Evolutionary conservation across 495 filamentous ascomycete species (phyloP).

Genomic region (Neurospora tetraspora): DNA sequence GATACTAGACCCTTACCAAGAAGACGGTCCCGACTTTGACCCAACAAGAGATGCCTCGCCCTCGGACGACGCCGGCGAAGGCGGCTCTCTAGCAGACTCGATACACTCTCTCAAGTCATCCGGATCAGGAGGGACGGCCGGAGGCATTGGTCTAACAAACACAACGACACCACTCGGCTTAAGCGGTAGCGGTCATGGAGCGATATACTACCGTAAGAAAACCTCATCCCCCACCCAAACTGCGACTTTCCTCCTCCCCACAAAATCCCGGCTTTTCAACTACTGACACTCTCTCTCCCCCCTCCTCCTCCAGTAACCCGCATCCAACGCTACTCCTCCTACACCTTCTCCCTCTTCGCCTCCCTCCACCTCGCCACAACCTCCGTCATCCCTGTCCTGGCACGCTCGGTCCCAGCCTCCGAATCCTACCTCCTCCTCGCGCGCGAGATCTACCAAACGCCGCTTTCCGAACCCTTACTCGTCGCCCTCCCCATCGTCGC

Average conservation of each 20-base stretch:
- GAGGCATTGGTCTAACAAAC: not conserved
- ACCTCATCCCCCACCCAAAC: slow-evolving; percentile 2
- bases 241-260: not conserved
- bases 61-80: not conserved
- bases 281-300: not conserved
- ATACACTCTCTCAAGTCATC: slow-evolving; percentile 17
- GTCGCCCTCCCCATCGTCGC: slow-evolving; percentile 47
- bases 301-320: slow-evolving; percentile 49
- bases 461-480: slow-evolving; percentile 52
- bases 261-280: not conserved
- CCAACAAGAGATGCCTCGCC: slow-evolving; percentile 12
- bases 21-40: slow-evolving; percentile 44
- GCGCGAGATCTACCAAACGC: slow-evolving; percentile 74
- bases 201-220: slow-evolving; percentile 52
- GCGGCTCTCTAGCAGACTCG: slow-evolving; percentile 11
- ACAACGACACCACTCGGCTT: slow-evolving; percentile 39
- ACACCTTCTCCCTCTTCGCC: slow-evolving; percentile 72
- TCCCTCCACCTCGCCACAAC: slow-evolving; percentile 71
- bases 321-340: slow-evolving; percentile 78
- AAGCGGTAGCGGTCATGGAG: slow-evolving; percentile 40
- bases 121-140: not conserved
- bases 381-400: slow-evolving; percentile 59
- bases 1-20: slow-evolving; percentile 34
- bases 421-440: slow-evolving; percentile 58
- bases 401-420: slow-evolving; percentile 41